Evolutionary conservation across 148 eudicot genomes (phyloP).

Genomic region (Nepenthes gracilis): DNA sequence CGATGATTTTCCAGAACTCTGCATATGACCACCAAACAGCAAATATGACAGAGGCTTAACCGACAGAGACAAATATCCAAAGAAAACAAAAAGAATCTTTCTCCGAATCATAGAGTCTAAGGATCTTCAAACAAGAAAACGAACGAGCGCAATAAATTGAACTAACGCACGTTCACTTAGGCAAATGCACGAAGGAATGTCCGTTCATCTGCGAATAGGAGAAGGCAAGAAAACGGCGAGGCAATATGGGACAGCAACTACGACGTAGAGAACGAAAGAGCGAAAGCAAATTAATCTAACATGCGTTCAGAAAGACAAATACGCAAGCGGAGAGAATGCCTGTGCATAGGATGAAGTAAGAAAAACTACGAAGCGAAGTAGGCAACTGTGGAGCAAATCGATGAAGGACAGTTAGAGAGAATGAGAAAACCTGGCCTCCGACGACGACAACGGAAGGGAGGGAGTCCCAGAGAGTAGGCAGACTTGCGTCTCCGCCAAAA

Average conservation of each 20-base stretch:
- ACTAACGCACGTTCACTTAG: no score
- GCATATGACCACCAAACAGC: background rate
- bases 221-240: no score
- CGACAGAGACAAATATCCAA: background rate
- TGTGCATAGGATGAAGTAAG: no score
- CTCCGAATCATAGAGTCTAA: background rate
- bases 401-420: background rate
- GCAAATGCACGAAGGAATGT: no score
- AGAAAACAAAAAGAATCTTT: background rate
- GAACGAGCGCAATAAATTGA: no score
- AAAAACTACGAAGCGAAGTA: background rate
- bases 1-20: constrained; percentile 84
- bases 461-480: constrained; percentile 41
- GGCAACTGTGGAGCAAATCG: background rate
- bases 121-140: no score
- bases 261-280: no score
- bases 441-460: constrained; percentile 59
- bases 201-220: no score
- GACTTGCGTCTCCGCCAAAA: constrained; percentile 15
- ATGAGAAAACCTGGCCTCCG: constrained; percentile 49
- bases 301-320: no score
- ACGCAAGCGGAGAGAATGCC: no score
- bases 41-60: background rate
- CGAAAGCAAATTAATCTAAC: no score
- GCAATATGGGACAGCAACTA: no score